These are phyloP conservation scores for Tylopilus vinaceipallidus DNA, from an alignment of 768 basidiomycete genomes.

Conservation along the genomic window DNA sequence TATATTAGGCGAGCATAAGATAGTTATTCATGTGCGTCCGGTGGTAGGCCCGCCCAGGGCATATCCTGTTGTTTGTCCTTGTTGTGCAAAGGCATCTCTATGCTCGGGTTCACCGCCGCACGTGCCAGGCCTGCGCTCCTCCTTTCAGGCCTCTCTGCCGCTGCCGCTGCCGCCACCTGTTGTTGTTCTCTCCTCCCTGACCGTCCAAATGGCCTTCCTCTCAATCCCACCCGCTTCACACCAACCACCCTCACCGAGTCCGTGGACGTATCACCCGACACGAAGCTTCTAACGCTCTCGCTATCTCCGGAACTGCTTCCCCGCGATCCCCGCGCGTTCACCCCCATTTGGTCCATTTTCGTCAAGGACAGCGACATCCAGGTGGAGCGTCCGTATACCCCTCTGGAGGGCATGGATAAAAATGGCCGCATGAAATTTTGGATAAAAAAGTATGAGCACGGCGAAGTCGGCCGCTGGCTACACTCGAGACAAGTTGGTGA, in stretches of 20 bases:
- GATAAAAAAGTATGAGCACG: conserved; percentile 76
- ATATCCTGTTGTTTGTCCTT: conserved; percentile 19
- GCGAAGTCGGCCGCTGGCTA: conserved; percentile 83
- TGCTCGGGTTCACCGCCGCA: neutral
- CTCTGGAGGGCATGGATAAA: conserved; percentile 66
- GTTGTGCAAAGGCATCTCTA: conserved; percentile 19
- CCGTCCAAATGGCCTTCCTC: conserved; percentile 42
- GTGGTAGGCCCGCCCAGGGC: too few relatives aligned
- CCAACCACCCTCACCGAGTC: conserved; percentile 56
- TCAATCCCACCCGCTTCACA: conserved; percentile 52
- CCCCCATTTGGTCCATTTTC: conserved; percentile 71
- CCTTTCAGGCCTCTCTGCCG: conserved; percentile 38
- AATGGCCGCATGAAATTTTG: conserved; percentile 71
- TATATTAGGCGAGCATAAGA: neutral
- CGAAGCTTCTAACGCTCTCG: conserved; percentile 62
- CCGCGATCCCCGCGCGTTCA: conserved; percentile 18
- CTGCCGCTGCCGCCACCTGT: conserved; percentile 41
- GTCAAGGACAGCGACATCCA: conserved; percentile 88
- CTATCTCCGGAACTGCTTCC: conserved; percentile 47
- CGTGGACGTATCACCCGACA: conserved; percentile 50
- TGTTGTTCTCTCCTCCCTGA: conserved; percentile 56
- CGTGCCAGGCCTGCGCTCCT: conserved; percentile 21
- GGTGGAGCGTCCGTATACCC: conserved; percentile 84
- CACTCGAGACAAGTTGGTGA: conserved; percentile 69
- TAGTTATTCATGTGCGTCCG: neutral